Base-by-base conservation (phyloP, 106 monocot genomes). In the Amphibolis antarctica region DNA sequence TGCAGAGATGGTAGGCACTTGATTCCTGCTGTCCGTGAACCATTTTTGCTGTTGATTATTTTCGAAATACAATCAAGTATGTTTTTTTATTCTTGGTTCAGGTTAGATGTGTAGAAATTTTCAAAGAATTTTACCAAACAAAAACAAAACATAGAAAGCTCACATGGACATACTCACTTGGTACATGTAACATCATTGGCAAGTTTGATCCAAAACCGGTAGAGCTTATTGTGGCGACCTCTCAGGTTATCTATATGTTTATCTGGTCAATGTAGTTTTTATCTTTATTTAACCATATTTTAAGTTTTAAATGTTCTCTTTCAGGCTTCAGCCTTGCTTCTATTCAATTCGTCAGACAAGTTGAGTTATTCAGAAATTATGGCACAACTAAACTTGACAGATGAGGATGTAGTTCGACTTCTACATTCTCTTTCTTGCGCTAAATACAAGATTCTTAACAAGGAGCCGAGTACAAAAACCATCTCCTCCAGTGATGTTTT, bases 361-460 rank as follows among this genome's bases (percentile, higher is more conserved):
- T 63, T 96, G 60, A 86, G 79, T 67, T 96, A 86, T 36, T 75
- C 83, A 19, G 94, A 96, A 62, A 96, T 96, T 26, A 77, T 79
- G 79, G 36, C 59, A 23, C 80, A 82, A 26, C 64, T 85, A 44
- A 81, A 86, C 60, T 75, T 89, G 72, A 78, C 83, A 1, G 84
- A 84, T 46, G 82, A 88, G 27, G 94, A 89, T 67, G 66, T 84
- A 22, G 73, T 77, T 30, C 74, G 94, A 74, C 67, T 88, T 69
- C 89, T 96, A 28, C 94, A 96, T 44, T 96, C 89, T 19, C 89
- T 96, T 28, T 88, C 89, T 25, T 89, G 89, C 50, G 82, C 81
- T 29, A 89, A 75, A 49, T 85, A 88, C 71, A 89, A 86, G 67
- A 80, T 96, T 75, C 84, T 96, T 44, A 81, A 67, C 22, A 96